Evolutionary conservation across 345 rosid genomes (phyloP).

Genomic region (Chamaenerion angustifolium): DNA sequence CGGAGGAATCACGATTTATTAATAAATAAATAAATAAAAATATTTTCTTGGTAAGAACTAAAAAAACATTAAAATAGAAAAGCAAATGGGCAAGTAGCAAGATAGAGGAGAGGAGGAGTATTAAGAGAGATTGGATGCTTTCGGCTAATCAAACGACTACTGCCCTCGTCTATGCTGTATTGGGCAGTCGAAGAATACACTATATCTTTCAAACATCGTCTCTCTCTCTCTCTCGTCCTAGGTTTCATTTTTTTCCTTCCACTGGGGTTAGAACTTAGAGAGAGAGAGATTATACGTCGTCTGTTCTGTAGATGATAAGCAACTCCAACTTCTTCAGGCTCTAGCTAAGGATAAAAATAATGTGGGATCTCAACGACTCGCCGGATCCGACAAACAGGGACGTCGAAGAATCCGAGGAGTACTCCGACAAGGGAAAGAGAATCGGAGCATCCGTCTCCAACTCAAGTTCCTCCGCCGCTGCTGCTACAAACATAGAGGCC

Average conservation of each 20-base stretch:
- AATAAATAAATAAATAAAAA: background rate
- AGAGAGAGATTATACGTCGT: too few relatives aligned
- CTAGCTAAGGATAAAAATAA: constrained; percentile 12
- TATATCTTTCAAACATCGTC: constrained; percentile 4
- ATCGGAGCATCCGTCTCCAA: constrained; percentile 44
- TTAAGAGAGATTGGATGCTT: constrained; percentile 19
- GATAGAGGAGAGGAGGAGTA: constrained; percentile 20
- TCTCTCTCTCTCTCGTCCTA: constrained; percentile 6
- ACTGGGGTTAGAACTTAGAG: background rate
- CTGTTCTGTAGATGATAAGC: too few relatives aligned
- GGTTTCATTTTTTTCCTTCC: constrained; percentile 2
- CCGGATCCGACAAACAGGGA: constrained; percentile 26
- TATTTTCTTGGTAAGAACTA: background rate
- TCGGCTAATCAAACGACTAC: constrained; percentile 36
- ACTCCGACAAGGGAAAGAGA: constrained; percentile 55
- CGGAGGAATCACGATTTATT: too few relatives aligned
- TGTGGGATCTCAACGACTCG: constrained; percentile 77
- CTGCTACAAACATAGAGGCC: constrained; percentile 19
- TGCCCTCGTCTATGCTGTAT: constrained; percentile 36
- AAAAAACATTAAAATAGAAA: constrained; percentile 6
- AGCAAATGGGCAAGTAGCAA: constrained; percentile 32
- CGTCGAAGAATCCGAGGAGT: constrained; percentile 36
- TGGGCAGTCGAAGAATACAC: constrained; percentile 19
- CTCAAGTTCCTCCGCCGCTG: constrained; percentile 59
- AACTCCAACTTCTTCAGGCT: too few relatives aligned